These are phyloP conservation scores for Oryza coarctata DNA, from an alignment of 176 grass and related monocot genomes.

Conservation along the genomic window DNA sequence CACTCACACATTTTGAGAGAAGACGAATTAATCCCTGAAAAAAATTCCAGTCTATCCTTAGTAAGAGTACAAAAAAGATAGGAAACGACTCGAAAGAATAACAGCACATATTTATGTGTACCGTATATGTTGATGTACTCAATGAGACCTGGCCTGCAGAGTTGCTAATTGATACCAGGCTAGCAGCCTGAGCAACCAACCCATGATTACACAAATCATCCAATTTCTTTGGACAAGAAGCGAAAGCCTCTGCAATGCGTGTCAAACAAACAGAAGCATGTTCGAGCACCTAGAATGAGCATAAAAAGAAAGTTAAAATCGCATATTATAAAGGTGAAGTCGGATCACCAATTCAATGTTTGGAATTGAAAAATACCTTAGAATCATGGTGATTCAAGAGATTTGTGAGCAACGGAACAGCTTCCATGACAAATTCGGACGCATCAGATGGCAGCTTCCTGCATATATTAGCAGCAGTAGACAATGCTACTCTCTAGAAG, in stretches of 20 bases:
- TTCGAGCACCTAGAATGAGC: conserved; percentile 60
- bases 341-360: not conserved
- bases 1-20: conserved; percentile 82
- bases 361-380: conserved; percentile 29
- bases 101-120: conserved; percentile 27
- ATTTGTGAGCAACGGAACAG: conserved; percentile 76
- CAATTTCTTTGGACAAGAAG: conserved; percentile 61
- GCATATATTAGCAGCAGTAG: conserved; percentile 90
- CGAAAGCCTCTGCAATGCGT: conserved; percentile 85
- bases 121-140: conserved; percentile 87
- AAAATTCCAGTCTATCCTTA: not conserved
- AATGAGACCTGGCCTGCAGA: conserved; percentile 69
- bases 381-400: conserved; percentile 86
- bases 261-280: conserved; percentile 93
- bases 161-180: conserved; percentile 70
- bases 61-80: not conserved
- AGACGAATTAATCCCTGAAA: conserved; percentile 88
- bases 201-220: conserved; percentile 89
- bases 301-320: not conserved
- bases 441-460: conserved; percentile 90
- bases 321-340: not conserved
- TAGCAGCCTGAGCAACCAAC: conserved; percentile 70
- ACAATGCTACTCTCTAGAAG: conserved; percentile 80
- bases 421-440: conserved; percentile 89
- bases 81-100: not conserved